phyloP scores from a whole-genome alignment of 2,329 filamentous ascomycete genomes.

The Stenocarpella maydis region DNA sequence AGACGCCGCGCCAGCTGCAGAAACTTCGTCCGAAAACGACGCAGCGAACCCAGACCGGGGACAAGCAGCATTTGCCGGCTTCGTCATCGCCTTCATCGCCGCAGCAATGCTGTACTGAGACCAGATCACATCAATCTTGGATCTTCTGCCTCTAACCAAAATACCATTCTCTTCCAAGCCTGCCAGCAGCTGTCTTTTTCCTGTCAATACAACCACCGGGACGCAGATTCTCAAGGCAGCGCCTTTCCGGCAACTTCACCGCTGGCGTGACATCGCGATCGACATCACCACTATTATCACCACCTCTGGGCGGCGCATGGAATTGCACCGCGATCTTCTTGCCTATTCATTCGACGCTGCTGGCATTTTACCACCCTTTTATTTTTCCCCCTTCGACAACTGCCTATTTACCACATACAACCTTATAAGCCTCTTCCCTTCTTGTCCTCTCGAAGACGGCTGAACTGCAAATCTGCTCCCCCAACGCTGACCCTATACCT shows the following conservation, averaged over 20 bases:
- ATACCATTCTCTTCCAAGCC: constrained; percentile 8
- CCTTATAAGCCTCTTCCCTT: constrained; percentile 9
- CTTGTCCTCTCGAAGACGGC: not conserved
- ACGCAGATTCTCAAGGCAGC: constrained; percentile 24
- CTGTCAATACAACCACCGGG: constrained; percentile 4
- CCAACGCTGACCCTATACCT: constrained; percentile 14
- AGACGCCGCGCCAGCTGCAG: constrained; percentile 37
- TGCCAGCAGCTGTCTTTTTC: constrained; percentile 20
- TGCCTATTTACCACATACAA: constrained; percentile 28
- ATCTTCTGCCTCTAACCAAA: constrained; percentile 44
- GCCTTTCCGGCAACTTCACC: constrained; percentile 4
- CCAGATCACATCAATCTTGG: constrained; percentile 39
- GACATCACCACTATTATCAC: not conserved
- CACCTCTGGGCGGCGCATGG: constrained; percentile 4
- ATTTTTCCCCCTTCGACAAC: constrained; percentile 22
- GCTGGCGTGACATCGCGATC: not conserved
- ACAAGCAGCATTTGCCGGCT: constrained; percentile 59
- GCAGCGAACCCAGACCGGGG: constrained; percentile 54
- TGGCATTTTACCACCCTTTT: constrained; percentile 14
- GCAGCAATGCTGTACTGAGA: constrained; percentile 58
- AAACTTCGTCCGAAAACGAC: constrained; percentile 50
- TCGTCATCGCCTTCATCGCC: constrained; percentile 64
- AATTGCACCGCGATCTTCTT: constrained; percentile 23
- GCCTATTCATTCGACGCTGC: constrained; percentile 27
- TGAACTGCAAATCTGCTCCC: constrained; percentile 27